These are phyloP conservation scores for Diaporthe sp. DNA, from an alignment of 2,329 filamentous ascomycete species.

Conservation along the genomic window DNA sequence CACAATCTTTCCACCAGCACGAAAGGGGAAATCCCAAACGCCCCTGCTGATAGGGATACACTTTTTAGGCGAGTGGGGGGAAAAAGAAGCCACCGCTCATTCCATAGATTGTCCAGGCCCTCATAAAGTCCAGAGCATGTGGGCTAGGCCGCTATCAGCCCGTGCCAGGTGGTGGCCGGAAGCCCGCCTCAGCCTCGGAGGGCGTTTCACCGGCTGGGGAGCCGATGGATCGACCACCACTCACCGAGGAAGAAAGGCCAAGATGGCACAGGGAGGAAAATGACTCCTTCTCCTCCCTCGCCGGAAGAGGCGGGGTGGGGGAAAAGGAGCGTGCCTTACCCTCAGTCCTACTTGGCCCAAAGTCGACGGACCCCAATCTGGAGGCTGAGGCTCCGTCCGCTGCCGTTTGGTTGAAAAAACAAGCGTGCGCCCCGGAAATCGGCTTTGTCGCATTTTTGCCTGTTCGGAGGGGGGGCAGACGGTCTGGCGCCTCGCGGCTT, in stretches of 20 bases:
- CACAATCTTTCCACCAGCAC: not conserved
- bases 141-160: constrained; percentile 22
- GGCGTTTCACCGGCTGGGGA: constrained; percentile 39
- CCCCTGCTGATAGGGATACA: not conserved
- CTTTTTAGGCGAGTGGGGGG: not conserved
- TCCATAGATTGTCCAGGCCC: not conserved
- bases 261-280: not conserved
- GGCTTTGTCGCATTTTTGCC: constrained; percentile 8
- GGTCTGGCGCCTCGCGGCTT: not conserved
- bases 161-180: constrained; percentile 35
- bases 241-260: constrained; percentile 1
- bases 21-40: not conserved
- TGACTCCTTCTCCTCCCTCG: not conserved
- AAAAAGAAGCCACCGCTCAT: constrained; percentile 9
- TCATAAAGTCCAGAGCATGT: not conserved
- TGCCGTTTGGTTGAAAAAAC: not conserved
- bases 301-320: constrained; percentile 5
- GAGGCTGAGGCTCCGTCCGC: constrained; percentile 21
- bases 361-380: constrained; percentile 19
- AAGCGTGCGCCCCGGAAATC: not conserved
- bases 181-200: constrained; percentile 38
- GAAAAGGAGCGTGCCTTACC: not conserved
- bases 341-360: not conserved
- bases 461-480: not conserved
- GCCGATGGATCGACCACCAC: constrained; percentile 9